phyloP scores from a whole-genome alignment of 2,329 filamentous ascomycete species.

The Aspergillus sp. region DNA sequence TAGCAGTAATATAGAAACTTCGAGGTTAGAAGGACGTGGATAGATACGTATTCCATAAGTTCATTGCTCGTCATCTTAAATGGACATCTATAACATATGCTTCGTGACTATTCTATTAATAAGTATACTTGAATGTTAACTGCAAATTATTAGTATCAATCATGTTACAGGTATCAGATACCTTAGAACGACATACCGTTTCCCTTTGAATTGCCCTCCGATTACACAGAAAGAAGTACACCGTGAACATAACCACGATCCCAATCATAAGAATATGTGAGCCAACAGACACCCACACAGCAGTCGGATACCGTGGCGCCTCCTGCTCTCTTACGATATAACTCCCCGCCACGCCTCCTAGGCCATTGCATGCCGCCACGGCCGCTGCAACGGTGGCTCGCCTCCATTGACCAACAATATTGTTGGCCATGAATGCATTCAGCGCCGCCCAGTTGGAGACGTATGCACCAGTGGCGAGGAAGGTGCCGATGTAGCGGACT shows the following conservation, averaged over 20 bases:
- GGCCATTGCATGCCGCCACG: slow-evolving; percentile 55
- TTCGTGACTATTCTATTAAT: slow-evolving; percentile 12
- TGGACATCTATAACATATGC: no score
- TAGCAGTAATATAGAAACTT: no score
- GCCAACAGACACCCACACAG: slow-evolving; percentile 62
- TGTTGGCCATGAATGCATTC: slow-evolving; percentile 58
- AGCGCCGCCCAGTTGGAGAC: slow-evolving; percentile 64
- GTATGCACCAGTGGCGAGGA: slow-evolving; percentile 61
- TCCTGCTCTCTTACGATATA: slow-evolving; percentile 58
- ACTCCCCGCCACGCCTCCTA: slow-evolving; percentile 59
- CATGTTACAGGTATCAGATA: not conserved
- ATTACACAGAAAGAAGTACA: slow-evolving; percentile 45
- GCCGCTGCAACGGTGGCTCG: slow-evolving; percentile 55
- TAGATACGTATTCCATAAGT: no score
- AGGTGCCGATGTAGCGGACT: slow-evolving; percentile 59
- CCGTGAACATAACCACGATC: slow-evolving; percentile 46
- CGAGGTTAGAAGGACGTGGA: no score
- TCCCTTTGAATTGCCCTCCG: slow-evolving; percentile 43
- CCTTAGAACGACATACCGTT: slow-evolving; percentile 15
- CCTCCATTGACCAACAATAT: slow-evolving; percentile 60
- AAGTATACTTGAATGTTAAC: slow-evolving; percentile 30
- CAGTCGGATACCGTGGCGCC: slow-evolving; percentile 57
- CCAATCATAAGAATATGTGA: slow-evolving; percentile 54
- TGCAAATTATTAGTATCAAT: slow-evolving; percentile 4
- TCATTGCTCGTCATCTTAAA: no score